Evolutionary conservation across 1,284 basidiomycete species (phyloP).

Genomic region (Ganoderma meredithae): DNA sequence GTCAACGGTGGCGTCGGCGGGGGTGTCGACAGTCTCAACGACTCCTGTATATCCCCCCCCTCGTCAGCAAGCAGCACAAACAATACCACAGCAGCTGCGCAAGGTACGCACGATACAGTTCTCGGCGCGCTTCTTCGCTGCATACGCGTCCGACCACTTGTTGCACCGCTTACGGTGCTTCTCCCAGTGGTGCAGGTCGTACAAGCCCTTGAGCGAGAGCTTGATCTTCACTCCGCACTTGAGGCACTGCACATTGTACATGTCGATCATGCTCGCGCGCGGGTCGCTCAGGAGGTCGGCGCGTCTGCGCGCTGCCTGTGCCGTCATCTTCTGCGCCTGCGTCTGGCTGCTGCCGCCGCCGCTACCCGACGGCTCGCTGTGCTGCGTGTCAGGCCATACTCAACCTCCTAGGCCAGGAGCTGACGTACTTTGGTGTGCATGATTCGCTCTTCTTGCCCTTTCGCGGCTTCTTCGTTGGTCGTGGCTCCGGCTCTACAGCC

Average conservation of each 20-base stretch:
- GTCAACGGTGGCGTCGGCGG: slow-evolving; percentile 13
- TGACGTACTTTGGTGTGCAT: not conserved
- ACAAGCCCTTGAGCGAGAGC: slow-evolving; percentile 70
- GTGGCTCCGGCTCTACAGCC: not conserved
- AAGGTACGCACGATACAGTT: slow-evolving; percentile 25
- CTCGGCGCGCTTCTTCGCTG: slow-evolving; percentile 33
- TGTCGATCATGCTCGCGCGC: slow-evolving; percentile 58
- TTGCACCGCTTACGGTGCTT: slow-evolving; percentile 67
- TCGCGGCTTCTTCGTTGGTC: not conserved
- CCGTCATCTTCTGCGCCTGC: slow-evolving; percentile 25
- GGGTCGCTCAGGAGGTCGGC: slow-evolving; percentile 44
- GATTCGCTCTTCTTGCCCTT: not conserved
- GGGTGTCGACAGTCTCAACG: slow-evolving; percentile 15
- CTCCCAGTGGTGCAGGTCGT: slow-evolving; percentile 72
- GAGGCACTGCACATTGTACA: slow-evolving; percentile 61
- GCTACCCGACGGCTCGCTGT: slow-evolving; percentile 8
- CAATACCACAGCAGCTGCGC: not conserved
- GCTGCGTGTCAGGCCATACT: not conserved
- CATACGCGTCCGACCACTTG: slow-evolving; percentile 37
- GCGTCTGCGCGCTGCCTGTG: slow-evolving; percentile 37
- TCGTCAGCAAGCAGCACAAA: not conserved
- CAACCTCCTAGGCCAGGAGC: not conserved
- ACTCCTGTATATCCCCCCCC: not conserved
- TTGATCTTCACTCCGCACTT: slow-evolving; percentile 66
- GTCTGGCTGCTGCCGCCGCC: not conserved